These are phyloP conservation scores for Thermothielavioides terrestris DNA, from an alignment of 495 filamentous ascomycete species.

Conservation along the genomic window DNA sequence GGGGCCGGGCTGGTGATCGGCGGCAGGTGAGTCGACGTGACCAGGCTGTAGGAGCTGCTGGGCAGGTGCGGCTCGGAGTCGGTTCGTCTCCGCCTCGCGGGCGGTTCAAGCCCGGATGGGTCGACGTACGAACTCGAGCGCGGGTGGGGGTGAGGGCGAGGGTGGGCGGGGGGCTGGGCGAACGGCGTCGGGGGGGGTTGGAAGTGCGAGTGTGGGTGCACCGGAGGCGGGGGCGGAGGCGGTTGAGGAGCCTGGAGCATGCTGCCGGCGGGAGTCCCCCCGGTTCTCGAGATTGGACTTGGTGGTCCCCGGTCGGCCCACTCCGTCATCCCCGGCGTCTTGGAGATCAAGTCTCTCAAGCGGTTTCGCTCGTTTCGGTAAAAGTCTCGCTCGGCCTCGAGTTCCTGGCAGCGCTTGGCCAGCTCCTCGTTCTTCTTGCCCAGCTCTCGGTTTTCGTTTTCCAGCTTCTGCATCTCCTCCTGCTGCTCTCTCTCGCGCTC, in stretches of 20 bases:
- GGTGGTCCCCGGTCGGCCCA: constrained; percentile 40
- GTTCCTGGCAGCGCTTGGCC: constrained; percentile 36
- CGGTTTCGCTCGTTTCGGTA: constrained; percentile 53
- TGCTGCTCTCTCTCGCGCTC: constrained; percentile 74
- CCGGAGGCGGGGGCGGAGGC: constrained; percentile 10
- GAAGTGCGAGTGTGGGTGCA: constrained; percentile 11
- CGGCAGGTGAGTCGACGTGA: constrained; percentile 27
- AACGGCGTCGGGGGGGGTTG: constrained; percentile 14
- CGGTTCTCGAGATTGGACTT: constrained; percentile 35
- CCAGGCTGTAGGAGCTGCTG: constrained; percentile 28
- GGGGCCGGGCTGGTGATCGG: constrained; percentile 23
- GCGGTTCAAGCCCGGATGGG: constrained; percentile 32
- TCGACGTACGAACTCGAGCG: constrained; percentile 23
- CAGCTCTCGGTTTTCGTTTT: constrained; percentile 45
- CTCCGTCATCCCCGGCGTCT: constrained; percentile 44
- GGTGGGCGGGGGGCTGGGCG: constrained; percentile 9
- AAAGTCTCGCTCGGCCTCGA: constrained; percentile 41
- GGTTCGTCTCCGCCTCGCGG: constrained; percentile 36
- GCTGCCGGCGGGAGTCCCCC: constrained; percentile 26
- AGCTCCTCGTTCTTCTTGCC: constrained; percentile 38
- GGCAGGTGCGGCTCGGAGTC: constrained; percentile 35
- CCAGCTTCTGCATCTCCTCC: constrained; percentile 53
- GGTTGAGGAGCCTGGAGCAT: constrained; percentile 16
- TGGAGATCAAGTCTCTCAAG: constrained; percentile 53
- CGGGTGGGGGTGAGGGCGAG: constrained; percentile 13